Evolutionary conservation across 352 stramenopile species (phyloP).

Genomic region (Pythium utonaiense): DNA sequence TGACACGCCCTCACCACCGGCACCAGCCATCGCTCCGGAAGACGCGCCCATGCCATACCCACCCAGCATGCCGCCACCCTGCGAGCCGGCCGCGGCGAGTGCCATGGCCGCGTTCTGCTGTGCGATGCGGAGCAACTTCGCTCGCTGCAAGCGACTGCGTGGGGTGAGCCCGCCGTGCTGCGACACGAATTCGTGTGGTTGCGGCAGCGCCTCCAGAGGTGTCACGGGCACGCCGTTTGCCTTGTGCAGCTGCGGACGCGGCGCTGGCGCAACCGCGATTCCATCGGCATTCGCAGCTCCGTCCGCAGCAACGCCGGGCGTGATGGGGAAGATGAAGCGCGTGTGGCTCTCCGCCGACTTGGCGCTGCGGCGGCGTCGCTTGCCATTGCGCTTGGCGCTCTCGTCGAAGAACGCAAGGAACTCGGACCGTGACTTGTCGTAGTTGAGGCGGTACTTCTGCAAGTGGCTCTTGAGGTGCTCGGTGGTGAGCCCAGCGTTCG

Average conservation of each 20-base stretch:
- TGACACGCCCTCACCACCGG: slow-evolving; percentile 26
- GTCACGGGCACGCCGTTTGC: background rate
- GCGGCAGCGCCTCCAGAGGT: background rate
- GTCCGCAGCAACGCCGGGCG: background rate
- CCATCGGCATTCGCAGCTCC: background rate
- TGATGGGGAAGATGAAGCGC: slow-evolving; percentile 25
- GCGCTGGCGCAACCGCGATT: slow-evolving; percentile 14
- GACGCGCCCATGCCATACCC: slow-evolving; percentile 12
- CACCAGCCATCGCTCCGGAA: slow-evolving; percentile 11
- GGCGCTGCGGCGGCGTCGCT: slow-evolving; percentile 38
- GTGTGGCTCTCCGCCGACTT: slow-evolving; percentile 21
- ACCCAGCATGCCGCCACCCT: background rate
- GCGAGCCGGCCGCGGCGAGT: background rate
- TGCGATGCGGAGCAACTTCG: slow-evolving; percentile 9
- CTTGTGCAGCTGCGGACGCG: slow-evolving; percentile 7
- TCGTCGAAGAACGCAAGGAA: slow-evolving; percentile 85
- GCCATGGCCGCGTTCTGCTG: slow-evolving; percentile 19
- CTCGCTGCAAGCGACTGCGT: slow-evolving; percentile 11
- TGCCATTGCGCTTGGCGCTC: slow-evolving; percentile 61
- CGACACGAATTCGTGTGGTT: background rate
- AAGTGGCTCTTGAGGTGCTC: slow-evolving; percentile 86
- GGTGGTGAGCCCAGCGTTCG: slow-evolving; percentile 62
- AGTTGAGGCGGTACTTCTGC: slow-evolving; percentile 88
- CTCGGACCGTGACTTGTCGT: slow-evolving; percentile 72
- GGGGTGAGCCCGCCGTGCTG: slow-evolving; percentile 8